Evolutionary conservation across 345 rosid species (phyloP), one percentile per base, ranked within the genome.

Genomic region (Litchi chinensis): DNA sequence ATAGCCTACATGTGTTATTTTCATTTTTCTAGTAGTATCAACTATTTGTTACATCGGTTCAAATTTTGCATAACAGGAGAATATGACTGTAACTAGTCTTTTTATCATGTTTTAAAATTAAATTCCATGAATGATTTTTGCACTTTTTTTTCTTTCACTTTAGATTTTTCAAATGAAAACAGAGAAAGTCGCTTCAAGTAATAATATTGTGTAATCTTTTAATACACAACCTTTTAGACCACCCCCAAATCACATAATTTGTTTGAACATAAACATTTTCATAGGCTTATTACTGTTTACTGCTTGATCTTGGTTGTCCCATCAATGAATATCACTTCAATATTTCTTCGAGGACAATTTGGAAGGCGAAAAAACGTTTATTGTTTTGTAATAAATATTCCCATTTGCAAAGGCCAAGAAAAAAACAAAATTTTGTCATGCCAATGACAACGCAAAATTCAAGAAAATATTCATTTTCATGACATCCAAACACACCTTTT

Each of bases 381-480:
- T 4, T 50, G 19, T 50, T 50, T 13, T 50, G 19, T 50, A 50
- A 50, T 50, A 16, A 13, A 50, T 12, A 50, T 50, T 15, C 56
- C 56, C 56, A 50, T 50, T 50, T 50, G 56, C 56, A 40, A 37
- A 37, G 19, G 26, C 22, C 48, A 37, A 28, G 9, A 32, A 65
- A 21, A 11, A 24, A 63, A 63, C 28, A 11, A 22, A 24, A 10
- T 8, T 13, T 22, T 24, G 12, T 8, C 26, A 22, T 19, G 5
- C 10, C 18, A 43, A 70, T 54, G 28, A 68, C 72, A 68, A 3
- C 10, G 19, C 50, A 46, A 70, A 72, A 56, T 22, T 9, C 16
- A 66, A 71, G 68, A 70, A 65, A 70, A 60, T 77, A 77, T 70
- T 77, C 69, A 43, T 19, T 70, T 69, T 59, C 21, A 68, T 2